Evolutionary conservation across 1,139 yeast genomes (phyloP).

Genomic region (Magnusiomyces fungicola): DNA sequence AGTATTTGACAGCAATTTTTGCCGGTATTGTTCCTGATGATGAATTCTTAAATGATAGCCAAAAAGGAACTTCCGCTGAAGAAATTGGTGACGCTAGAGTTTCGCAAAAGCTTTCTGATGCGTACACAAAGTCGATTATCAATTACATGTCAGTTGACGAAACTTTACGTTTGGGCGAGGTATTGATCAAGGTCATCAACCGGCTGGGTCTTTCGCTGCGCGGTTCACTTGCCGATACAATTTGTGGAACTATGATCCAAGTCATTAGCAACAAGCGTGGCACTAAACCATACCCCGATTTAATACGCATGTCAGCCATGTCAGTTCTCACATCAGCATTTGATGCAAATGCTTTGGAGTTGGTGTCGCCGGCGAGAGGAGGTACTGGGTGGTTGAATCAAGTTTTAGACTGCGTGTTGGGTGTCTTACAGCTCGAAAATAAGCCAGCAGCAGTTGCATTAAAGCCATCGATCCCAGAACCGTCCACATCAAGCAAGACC

Average conservation of each 20-base stretch:
- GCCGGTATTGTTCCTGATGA: conserved; percentile 24
- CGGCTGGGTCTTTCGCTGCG: conserved; percentile 41
- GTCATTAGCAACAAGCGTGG: conserved; percentile 32
- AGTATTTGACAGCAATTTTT: conserved; percentile 37
- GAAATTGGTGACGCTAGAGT: neutral
- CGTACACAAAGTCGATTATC: neutral
- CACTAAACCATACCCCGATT: conserved; percentile 26
- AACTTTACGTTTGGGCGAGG: conserved; percentile 73
- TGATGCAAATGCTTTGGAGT: conserved; percentile 50
- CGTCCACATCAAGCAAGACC: neutral
- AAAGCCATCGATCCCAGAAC: too few relatives aligned
- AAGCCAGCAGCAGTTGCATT: conserved; percentile 19
- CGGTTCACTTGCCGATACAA: conserved; percentile 35
- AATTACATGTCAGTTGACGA: conserved; percentile 44
- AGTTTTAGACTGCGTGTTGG: conserved; percentile 67
- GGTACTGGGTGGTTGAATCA: conserved; percentile 48
- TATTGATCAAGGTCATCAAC: conserved; percentile 53
- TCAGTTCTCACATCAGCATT: conserved; percentile 65
- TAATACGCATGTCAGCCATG: conserved; percentile 77
- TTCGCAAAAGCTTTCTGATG: neutral
- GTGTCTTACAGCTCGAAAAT: conserved; percentile 58
- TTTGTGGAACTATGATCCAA: conserved; percentile 22
- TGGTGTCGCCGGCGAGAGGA: too few relatives aligned
- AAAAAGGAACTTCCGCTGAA: too few relatives aligned
- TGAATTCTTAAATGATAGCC: conserved; percentile 23